Evolutionary conservation across 805 yeast genomes (phyloP).

Genomic region (Huiozyma sinensis): DNA sequence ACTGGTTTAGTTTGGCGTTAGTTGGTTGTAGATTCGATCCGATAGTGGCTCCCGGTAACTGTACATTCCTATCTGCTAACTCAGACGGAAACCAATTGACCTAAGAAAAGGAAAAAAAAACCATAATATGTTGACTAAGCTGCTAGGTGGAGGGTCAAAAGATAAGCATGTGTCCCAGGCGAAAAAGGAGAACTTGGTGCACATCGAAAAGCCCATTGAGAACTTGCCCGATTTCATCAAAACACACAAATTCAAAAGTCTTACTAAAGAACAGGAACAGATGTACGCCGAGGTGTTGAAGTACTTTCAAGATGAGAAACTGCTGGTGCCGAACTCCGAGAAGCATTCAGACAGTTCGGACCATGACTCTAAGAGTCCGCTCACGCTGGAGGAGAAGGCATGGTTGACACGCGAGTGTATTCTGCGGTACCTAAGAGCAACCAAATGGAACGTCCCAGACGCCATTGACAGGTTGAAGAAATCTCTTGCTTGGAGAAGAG

Average conservation of each 20-base stretch:
- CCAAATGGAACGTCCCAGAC: conserved; percentile 72
- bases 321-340: conserved; percentile 42
- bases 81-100: no score
- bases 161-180: neutral
- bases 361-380: conserved; percentile 26
- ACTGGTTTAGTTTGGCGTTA: no score
- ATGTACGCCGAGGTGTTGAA: conserved; percentile 54
- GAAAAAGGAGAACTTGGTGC: conserved; percentile 22
- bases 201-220: conserved; percentile 41
- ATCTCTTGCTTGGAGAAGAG: conserved; percentile 88
- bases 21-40: neutral
- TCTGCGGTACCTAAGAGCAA: conserved; percentile 81
- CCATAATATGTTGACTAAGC: neutral
- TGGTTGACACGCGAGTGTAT: conserved; percentile 94
- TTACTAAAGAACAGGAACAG: conserved; percentile 44
- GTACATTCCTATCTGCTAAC: no score
- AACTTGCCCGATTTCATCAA: conserved; percentile 39
- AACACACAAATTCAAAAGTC: conserved; percentile 38
- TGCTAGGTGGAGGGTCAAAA: neutral
- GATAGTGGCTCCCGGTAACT: neutral
- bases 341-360: conserved; percentile 6
- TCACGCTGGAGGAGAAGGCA: conserved; percentile 52
- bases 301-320: conserved; percentile 48
- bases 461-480: conserved; percentile 66
- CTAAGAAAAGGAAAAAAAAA: no score